Evolutionary conservation across 2,329 filamentous ascomycete species (phyloP).

Genomic region (Colletotrichum euphorbiae): DNA sequence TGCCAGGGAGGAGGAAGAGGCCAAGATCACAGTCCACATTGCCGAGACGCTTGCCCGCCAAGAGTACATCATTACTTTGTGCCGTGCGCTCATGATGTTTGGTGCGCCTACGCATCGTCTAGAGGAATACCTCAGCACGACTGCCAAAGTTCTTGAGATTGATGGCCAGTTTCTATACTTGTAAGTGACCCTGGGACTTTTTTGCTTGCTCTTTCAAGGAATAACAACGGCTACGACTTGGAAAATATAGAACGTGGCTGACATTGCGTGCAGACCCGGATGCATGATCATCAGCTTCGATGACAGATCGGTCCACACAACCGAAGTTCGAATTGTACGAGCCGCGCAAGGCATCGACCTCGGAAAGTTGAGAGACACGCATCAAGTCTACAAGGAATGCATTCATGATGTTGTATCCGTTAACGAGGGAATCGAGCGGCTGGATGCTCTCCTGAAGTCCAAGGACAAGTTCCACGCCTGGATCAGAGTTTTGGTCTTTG

Average conservation of each 20-base stretch:
- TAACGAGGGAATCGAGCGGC: constrained; percentile 65
- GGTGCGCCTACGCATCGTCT: constrained; percentile 91
- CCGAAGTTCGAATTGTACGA: constrained; percentile 74
- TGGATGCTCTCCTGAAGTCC: constrained; percentile 66
- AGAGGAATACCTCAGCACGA: constrained; percentile 91
- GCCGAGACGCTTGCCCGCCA: constrained; percentile 80
- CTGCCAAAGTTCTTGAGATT: constrained; percentile 84
- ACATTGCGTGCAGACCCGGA: constrained; percentile 63
- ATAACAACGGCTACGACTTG: too few relatives aligned
- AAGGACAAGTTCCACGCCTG: constrained; percentile 65
- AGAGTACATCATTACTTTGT: constrained; percentile 85
- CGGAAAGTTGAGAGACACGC: constrained; percentile 70
- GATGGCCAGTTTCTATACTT: constrained; percentile 91
- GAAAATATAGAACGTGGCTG: neutral
- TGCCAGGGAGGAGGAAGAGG: constrained; percentile 55
- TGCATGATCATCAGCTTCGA: constrained; percentile 95
- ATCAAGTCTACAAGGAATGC: constrained; percentile 73
- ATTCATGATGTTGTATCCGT: constrained; percentile 70
- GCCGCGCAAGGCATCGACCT: constrained; percentile 69
- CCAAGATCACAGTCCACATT: constrained; percentile 62
- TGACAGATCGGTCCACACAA: constrained; percentile 73
- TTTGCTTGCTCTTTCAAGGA: neutral
- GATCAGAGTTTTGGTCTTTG: constrained; percentile 73
- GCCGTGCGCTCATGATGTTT: constrained; percentile 85
- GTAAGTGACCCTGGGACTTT: neutral